A percentile compares a stretch with the other conserved stretches of the same genome.
phyloP scores from a whole-genome alignment of 306 rosid species.

The Canavalia ensiformis region DNA sequence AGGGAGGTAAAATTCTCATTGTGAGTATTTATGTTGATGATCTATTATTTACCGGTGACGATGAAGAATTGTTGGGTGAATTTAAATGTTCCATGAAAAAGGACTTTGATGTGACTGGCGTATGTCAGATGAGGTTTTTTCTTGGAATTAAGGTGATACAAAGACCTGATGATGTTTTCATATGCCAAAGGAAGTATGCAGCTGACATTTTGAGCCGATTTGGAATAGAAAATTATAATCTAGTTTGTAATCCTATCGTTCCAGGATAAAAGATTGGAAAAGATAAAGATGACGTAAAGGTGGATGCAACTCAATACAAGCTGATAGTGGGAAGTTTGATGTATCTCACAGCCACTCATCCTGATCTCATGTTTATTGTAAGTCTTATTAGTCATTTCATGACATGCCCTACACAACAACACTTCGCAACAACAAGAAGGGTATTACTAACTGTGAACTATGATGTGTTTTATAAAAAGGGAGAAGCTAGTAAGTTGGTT shows the following conservation, averaged over 20 bases:
- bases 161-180: background rate
- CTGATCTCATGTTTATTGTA: background rate
- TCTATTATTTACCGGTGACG: background rate
- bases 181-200: background rate
- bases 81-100: background rate
- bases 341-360: background rate
- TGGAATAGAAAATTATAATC: background rate
- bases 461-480: too few species aligned
- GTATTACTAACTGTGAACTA: too few species aligned
- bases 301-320: background rate
- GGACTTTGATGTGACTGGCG: background rate
- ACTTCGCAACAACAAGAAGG: too few species aligned
- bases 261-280: background rate
- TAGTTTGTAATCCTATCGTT: background rate
- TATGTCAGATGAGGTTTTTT: background rate
- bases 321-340: background rate
- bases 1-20: background rate
- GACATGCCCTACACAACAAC: too few species aligned
- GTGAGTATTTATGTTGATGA: background rate
- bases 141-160: background rate
- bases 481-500: too few species aligned
- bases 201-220: background rate
- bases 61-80: background rate
- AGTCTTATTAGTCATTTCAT: too few species aligned
- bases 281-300: background rate